phyloP scores from a whole-genome alignment of 176 grass and related monocot species.

The Musa itinerans region DNA sequence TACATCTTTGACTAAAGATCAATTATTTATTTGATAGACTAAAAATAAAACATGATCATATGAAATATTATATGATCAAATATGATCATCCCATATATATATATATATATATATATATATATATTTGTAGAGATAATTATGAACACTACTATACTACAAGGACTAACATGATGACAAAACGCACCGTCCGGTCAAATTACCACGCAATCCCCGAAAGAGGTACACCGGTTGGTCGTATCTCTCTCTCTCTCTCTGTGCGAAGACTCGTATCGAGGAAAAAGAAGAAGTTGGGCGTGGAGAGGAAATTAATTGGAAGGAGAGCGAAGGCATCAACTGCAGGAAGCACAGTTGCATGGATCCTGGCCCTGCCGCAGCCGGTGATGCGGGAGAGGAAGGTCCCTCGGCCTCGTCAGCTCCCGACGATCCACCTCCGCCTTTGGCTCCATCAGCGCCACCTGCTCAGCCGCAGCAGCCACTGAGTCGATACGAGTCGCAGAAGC shows the following conservation, averaged over 20 bases:
- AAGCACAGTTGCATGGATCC: neutral
- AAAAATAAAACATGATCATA: neutral
- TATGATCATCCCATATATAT: neutral
- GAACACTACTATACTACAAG: too few relatives aligned
- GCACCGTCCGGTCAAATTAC: neutral
- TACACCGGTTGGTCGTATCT: too few relatives aligned
- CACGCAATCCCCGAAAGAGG: neutral
- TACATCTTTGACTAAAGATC: neutral
- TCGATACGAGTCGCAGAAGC: conserved; percentile 12
- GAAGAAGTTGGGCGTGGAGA: neutral
- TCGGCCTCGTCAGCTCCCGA: neutral
- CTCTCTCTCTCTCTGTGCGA: neutral
- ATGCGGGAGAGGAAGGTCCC: neutral
- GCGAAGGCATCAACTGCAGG: neutral
- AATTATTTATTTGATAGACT: neutral
- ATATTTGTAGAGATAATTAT: too few relatives aligned
- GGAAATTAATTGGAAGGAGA: neutral
- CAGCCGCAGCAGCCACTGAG: neutral
- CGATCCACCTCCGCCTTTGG: neutral
- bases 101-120: neutral
- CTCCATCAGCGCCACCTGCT: neutral
- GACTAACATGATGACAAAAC: neutral
- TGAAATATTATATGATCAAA: too few relatives aligned
- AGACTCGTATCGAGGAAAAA: neutral
- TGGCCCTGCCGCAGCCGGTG: neutral